Evolutionary conservation across 2,329 filamentous ascomycete genomes (phyloP), one percentile per base, ranked within the genome.

Genomic region (Aureobasidium vineae): DNA sequence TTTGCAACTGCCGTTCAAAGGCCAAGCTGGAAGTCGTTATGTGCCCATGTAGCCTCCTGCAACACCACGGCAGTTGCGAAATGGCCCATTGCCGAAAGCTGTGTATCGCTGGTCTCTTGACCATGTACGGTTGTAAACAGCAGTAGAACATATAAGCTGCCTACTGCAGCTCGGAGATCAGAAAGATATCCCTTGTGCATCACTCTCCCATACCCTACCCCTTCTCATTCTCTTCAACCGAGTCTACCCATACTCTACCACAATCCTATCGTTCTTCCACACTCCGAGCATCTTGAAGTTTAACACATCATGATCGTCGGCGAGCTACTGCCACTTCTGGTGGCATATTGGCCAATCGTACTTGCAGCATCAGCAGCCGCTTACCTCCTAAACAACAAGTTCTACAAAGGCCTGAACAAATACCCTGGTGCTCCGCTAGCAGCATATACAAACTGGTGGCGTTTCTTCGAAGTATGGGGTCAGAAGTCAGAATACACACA

Each of bases 381-480:
- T 19, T 75, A 77, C 53, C 71, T 81, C 2, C 60, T 81, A 4
- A 75, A 74, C 69, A 83, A 83, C 72, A 81, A 82, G 66, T 82
- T 77, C 71, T 75, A 78, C 74, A 79, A 79, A 71, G 88, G 88
- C 6, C 77, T 92, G 67, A 85, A 88, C 76, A 86, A 84, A 72
- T 91, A 91, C 71, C 90, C 91, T 0, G 91, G 90, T 0, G 90
- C 88, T 0, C 81, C 87, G 66, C 73, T 91, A 49, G 91, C 90
- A 23, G 87, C 79, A 4, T 81, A 85, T 65, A 90, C 88, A 15
- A 85, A 94, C 73, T 87, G 86, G 82, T 94, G 90, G 90, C 83
- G 90, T 23, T 85, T 92, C 69, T 82, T 84, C 72, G 88, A 92
- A 71, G 89, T 90, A 1, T 86, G 82, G 66, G 81, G 83, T 10